Percentiles rank a stretch among this genome's conserved stretches.
Evolutionary conservation across 495 filamentous ascomycete species (phyloP).

Genomic region (Cryomyces antarcticus): DNA sequence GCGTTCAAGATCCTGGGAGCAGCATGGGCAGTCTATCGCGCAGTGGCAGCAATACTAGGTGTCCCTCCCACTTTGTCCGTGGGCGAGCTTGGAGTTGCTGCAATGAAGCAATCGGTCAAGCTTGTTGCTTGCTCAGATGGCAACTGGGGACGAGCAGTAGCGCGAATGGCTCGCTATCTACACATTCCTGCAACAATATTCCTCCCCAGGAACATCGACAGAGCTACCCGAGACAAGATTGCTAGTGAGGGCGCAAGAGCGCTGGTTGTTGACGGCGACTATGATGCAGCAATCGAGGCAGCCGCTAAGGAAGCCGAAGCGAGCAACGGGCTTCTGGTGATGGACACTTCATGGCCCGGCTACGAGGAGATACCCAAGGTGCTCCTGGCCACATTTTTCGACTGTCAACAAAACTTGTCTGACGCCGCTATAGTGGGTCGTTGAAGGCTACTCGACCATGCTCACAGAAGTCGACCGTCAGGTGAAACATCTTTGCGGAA

Average conservation of each 20-base stretch:
- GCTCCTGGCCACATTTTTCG: background rate
- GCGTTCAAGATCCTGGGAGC: constrained; percentile 64
- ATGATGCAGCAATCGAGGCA: constrained; percentile 35
- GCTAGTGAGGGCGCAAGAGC: constrained; percentile 35
- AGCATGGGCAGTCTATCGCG: constrained; percentile 46
- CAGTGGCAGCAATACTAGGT: constrained; percentile 23
- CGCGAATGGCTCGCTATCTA: constrained; percentile 38
- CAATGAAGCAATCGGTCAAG: constrained; percentile 13
- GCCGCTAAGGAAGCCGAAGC: constrained; percentile 20
- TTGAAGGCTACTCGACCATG: constrained; percentile 54
- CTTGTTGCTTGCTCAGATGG: constrained; percentile 43
- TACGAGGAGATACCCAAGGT: constrained; percentile 39
- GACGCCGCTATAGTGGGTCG: constrained; percentile 33
- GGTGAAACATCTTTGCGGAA: constrained; percentile 12
- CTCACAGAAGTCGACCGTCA: constrained; percentile 40
- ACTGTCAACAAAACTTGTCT: background rate
- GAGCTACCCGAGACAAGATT: constrained; percentile 31
- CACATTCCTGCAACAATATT: constrained; percentile 30
- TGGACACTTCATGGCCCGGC: constrained; percentile 41
- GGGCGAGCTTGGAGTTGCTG: constrained; percentile 20
- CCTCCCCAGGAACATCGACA: constrained; percentile 33
- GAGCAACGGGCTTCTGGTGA: constrained; percentile 31
- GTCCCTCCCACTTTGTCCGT: constrained; percentile 20
- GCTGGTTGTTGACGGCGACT: constrained; percentile 29
- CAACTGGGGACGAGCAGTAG: constrained; percentile 52